Percentiles rank a stretch among this genome's conserved stretches.
Conservation (phyloP, 805 yeast species). For the Starmerella sp. region DNA sequence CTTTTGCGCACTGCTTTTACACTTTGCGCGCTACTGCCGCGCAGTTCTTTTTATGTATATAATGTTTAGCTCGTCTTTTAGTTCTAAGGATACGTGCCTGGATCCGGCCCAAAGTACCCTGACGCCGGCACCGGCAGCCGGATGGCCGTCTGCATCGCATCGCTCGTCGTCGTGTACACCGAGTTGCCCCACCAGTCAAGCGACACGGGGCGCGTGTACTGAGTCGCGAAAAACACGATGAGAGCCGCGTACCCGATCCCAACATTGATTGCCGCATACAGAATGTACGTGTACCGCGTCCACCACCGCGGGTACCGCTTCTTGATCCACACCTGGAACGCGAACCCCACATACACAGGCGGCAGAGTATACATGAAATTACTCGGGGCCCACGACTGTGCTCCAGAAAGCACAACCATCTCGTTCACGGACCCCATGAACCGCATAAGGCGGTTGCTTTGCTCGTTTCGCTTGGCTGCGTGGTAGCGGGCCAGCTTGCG, state of each 20-base stretch:
- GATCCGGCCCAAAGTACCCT: constrained; percentile 10
- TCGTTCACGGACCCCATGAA: constrained; percentile 3
- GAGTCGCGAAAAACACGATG: constrained; percentile 35
- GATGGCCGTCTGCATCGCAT: not conserved
- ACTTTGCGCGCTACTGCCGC: too few relatives aligned
- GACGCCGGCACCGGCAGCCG: constrained; percentile 3
- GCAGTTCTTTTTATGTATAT: too few relatives aligned
- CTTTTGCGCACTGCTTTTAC: too few relatives aligned
- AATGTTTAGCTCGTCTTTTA: not conserved
- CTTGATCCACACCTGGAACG: constrained; percentile 37
- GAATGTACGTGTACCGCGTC: constrained; percentile 41
- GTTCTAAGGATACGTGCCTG: constrained; percentile 9
- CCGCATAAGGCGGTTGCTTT: not conserved
- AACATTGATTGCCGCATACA: constrained; percentile 39
- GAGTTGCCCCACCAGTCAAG: constrained; percentile 43
- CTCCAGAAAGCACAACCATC: constrained; percentile 14
- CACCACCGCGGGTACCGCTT: constrained; percentile 39
- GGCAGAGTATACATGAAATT: constrained; percentile 36
- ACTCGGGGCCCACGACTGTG: constrained; percentile 33
- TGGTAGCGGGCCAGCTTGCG: constrained; percentile 16
- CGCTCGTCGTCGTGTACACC: constrained; percentile 3
- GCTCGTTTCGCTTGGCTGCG: constrained; percentile 29
- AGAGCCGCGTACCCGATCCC: constrained; percentile 41
- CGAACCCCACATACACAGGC: constrained; percentile 31
- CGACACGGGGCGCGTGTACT: constrained; percentile 23